A percentile compares a stretch with the other conserved stretches of the same genome.
phyloP scores from a whole-genome alignment of 768 basidiomycete genomes.

The Leucocoprinus sp. region DNA sequence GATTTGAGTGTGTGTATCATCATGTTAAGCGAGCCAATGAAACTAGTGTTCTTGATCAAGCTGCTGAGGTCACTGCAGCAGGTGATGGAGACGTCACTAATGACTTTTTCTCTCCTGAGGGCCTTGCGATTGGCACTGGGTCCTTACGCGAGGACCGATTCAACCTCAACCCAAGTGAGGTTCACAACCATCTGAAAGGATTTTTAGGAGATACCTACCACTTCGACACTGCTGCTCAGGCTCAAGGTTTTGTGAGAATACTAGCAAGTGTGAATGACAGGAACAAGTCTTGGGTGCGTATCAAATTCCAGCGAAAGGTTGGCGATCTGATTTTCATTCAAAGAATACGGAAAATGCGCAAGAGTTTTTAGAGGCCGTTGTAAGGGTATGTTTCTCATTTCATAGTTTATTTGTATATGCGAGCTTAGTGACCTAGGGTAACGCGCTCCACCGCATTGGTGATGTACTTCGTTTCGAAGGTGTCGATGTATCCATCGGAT shows the following conservation, averaged over 20 bases:
- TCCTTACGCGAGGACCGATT: neutral
- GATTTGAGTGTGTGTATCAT: conserved; percentile 35
- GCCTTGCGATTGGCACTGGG: conserved; percentile 12
- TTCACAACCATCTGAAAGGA: conserved; percentile 34
- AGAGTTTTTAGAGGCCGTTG: conserved; percentile 29
- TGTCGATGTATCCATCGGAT: conserved; percentile 32
- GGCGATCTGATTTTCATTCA: neutral
- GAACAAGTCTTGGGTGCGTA: conserved; percentile 35
- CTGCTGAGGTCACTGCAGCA: conserved; percentile 14
- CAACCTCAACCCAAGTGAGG: conserved; percentile 34
- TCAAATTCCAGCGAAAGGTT: neutral
- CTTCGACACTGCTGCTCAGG: conserved; percentile 31
- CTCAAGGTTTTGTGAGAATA: conserved; percentile 37
- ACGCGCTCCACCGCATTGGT: conserved; percentile 40
- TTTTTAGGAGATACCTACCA: conserved; percentile 36
- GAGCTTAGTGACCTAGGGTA: conserved; percentile 36
- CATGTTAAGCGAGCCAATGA: conserved; percentile 21
- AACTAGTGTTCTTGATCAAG: conserved; percentile 8
- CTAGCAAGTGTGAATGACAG: conserved; percentile 30
- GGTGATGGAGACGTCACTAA: conserved; percentile 34
- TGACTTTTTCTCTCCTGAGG: conserved; percentile 29
- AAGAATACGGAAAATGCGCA: conserved; percentile 39
- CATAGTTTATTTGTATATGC: conserved; percentile 30
- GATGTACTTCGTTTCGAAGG: conserved; percentile 40
- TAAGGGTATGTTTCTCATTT: conserved; percentile 4